Percentiles rank a stretch among this genome's conserved stretches.
These are phyloP conservation scores for Camellia granthamiana DNA, from an alignment of 148 eudicot genomes.

Conservation along the genomic window DNA sequence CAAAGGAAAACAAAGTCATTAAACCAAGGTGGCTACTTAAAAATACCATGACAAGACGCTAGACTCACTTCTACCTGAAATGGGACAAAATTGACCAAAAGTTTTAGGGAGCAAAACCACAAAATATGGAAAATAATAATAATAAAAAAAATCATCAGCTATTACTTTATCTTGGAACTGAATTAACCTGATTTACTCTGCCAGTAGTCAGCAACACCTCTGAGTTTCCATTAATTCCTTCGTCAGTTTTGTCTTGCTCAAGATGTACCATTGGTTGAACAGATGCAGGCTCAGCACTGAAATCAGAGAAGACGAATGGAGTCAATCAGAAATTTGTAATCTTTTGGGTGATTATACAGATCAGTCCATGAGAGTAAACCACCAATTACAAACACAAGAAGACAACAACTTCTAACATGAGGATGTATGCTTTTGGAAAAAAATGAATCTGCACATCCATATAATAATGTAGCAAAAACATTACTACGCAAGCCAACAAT, in stretches of 20 bases:
- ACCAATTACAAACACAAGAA: not conserved
- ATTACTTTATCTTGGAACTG: not conserved
- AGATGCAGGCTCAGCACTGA: conserved; percentile 52
- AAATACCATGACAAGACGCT: not conserved
- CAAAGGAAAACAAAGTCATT: not conserved
- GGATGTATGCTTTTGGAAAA: not conserved
- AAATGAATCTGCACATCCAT: not conserved
- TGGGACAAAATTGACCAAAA: not conserved
- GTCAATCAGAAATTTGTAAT: not conserved
- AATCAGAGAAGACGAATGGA: conserved; percentile 22
- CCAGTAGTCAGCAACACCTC: conserved; percentile 26
- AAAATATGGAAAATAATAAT: not conserved
- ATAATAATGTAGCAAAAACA: not conserved
- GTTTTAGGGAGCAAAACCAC: not conserved
- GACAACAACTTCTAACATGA: not conserved
- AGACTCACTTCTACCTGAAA: not conserved
- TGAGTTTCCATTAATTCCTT: conserved; percentile 32
- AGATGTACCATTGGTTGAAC: conserved; percentile 34
- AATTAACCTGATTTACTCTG: not conserved
- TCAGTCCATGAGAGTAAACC: not conserved
- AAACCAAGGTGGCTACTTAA: not conserved
- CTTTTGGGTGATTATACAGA: not conserved
- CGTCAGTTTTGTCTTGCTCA: conserved; percentile 41
- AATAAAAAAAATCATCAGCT: not conserved
- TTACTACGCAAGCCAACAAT: not conserved